phyloP scores from a whole-genome alignment of 257 asterid genomes.

The Salvia splendens region DNA sequence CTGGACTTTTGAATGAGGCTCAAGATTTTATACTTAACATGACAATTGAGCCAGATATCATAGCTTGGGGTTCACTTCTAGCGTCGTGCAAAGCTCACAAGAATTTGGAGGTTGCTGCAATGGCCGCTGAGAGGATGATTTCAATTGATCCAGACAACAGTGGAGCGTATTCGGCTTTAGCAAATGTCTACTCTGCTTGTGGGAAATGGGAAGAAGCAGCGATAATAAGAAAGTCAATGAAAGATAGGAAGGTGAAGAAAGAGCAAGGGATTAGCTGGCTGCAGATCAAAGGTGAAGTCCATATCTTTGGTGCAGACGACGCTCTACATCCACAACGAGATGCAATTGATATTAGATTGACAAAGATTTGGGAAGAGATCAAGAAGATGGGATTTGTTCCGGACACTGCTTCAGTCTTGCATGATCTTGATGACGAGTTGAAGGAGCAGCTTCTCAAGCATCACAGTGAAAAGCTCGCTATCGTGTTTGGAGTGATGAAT shows the following conservation, averaged over 20 bases:
- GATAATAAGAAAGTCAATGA: conserved; percentile 72
- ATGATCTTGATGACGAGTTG: conserved; percentile 76
- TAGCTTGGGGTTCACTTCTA: conserved; percentile 91
- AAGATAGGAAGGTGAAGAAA: conserved; percentile 79
- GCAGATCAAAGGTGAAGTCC: conserved; percentile 64
- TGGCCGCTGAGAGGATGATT: conserved; percentile 53
- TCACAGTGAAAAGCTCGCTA: conserved; percentile 93
- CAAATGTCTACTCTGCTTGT: conserved; percentile 75
- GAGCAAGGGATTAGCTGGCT: conserved; percentile 94
- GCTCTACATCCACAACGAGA: conserved; percentile 73
- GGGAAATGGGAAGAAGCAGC: conserved; percentile 94
- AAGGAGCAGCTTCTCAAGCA: conserved; percentile 77
- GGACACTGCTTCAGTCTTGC: conserved; percentile 68
- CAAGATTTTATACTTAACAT: conserved; percentile 61
- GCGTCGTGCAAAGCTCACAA: conserved; percentile 40
- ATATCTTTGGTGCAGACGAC: conserved; percentile 82
- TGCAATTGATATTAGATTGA: conserved; percentile 50
- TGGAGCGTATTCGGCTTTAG: conserved; percentile 88
- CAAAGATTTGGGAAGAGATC: conserved; percentile 72
- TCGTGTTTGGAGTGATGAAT: conserved; percentile 69
- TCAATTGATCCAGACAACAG: conserved; percentile 68
- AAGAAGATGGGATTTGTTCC: conserved; percentile 82
- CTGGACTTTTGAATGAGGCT: conserved; percentile 79
- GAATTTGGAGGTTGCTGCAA: too few relatives aligned
- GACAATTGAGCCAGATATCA: conserved; percentile 70